Base-by-base conservation (phyloP, 164 flowering plant genomes). In the Vitis vinifera region DNA sequence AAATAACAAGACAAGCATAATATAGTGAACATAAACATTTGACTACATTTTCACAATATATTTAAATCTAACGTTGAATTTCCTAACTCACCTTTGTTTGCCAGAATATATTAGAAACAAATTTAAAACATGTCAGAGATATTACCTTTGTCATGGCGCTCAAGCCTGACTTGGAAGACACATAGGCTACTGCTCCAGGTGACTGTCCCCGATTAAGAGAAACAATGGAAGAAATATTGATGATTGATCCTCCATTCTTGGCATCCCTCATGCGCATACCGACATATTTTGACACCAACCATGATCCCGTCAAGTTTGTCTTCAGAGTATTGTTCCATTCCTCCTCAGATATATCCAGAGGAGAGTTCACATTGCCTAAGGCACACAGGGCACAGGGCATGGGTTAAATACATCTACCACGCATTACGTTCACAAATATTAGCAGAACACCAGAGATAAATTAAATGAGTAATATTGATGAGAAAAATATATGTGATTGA, bases 301-400 rank as follows among this genome's bases (percentile, higher is more conserved):
- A 91, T 2, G 88, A n/a, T 55, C 98, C 98, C 1, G 75, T 91
- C 17, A 86, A 63, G 62, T 93, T 91, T 10, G 97, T 89, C 51
- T 57, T 78, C 8, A 87, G 0, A 7, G 53, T 73, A n/a, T 51
- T 61, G 31, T 85, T 67, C 94, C 93, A 93, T 71, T 93, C 94
- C 55, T 87, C 90, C 74, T 89, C 93, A 9, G 88, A 19, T 77
- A 87, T 48, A 47, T 88, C 86, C 63, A 89, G 37, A 0, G 86
- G 65, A 30, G 79, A 69, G 47, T 47, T 62, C 65, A 89, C 87
- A n/a, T 1, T 70, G 11, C 92, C 97, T 91, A 57, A 11, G 27
- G 49, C 10, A 55, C 47, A 59, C 5, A 59, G 10, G 27, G 27
- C 1, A 23, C 1, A 23, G 27, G 27, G 19, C 5, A 17, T 9